These are phyloP conservation scores for Xylaria sp. DNA, from an alignment of 2,329 filamentous ascomycete species.

Conservation along the genomic window DNA sequence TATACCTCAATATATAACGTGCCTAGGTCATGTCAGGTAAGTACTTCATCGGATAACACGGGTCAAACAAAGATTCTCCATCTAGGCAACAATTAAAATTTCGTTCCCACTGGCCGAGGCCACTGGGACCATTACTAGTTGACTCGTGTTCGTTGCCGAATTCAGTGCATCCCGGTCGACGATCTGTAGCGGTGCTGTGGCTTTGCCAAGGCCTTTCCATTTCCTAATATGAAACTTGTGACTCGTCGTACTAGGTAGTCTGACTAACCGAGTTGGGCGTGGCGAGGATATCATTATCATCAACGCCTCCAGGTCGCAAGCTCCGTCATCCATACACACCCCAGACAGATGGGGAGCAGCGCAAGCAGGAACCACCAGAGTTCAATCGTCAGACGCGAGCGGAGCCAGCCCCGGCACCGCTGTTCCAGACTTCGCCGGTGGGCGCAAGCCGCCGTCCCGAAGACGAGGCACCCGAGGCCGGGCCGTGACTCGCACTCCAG, in stretches of 20 bases:
- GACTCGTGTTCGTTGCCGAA: slow-evolving; percentile 16
- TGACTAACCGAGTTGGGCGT: not conserved
- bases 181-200: not conserved
- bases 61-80: not conserved
- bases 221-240: not conserved
- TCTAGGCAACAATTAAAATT: too few relatives aligned
- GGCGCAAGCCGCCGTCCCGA: slow-evolving; percentile 59
- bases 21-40: too few relatives aligned
- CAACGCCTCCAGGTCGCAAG: slow-evolving; percentile 27
- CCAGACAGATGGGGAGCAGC: slow-evolving; percentile 53
- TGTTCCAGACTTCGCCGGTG: slow-evolving; percentile 57
- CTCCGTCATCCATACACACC: slow-evolving; percentile 40
- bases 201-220: not conserved
- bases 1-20: too few relatives aligned
- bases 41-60: not conserved
- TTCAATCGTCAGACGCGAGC: slow-evolving; percentile 57
- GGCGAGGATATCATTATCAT: not conserved
- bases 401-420: slow-evolving; percentile 59
- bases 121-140: too few relatives aligned
- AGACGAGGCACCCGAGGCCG: slow-evolving; percentile 65
- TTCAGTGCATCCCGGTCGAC: not conserved
- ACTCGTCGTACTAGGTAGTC: not conserved
- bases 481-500: slow-evolving; percentile 68
- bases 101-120: too few relatives aligned
- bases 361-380: slow-evolving; percentile 61